Evolutionary conservation across 345 rosid genomes (phyloP).

Genomic region (Trapa incisa): DNA sequence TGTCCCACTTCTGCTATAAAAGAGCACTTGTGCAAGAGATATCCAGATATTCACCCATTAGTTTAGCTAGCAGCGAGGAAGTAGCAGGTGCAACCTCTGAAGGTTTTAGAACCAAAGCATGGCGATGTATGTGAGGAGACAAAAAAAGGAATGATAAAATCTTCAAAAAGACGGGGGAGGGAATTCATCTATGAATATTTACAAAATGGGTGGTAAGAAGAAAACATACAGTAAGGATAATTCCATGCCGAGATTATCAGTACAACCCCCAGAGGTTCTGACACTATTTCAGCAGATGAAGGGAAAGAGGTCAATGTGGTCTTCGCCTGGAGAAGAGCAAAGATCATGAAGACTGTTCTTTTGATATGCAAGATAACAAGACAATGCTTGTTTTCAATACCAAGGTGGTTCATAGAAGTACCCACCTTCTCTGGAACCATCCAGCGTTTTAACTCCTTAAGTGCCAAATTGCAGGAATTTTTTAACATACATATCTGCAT

Average conservation of each 20-base stretch:
- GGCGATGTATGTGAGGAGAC: constrained; percentile 8
- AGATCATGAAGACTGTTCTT: constrained; percentile 8
- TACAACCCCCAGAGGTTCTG: constrained; percentile 90
- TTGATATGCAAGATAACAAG: neutral
- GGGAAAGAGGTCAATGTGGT: constrained; percentile 72
- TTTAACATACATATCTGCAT: constrained; percentile 47
- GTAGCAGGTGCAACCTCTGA: constrained; percentile 81
- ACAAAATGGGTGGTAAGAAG: neutral
- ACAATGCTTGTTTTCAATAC: neutral
- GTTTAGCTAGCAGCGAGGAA: constrained; percentile 50
- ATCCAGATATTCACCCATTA: constrained; percentile 57
- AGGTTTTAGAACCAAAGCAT: constrained; percentile 79
- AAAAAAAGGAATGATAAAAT: neutral
- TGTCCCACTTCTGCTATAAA: constrained; percentile 94
- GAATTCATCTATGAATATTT: neutral
- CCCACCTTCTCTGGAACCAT: constrained; percentile 67
- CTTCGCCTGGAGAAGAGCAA: constrained; percentile 39
- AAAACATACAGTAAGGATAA: constrained; percentile 66
- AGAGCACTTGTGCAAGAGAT: constrained; percentile 44
- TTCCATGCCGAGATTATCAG: constrained; percentile 93
- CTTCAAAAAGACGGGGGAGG: neutral
- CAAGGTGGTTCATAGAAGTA: neutral
- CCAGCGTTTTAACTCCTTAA: constrained; percentile 65
- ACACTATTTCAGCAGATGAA: constrained; percentile 76
- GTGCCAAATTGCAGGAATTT: constrained; percentile 44